Conservation (phyloP, 1,284 basidiomycete species). For the Leccinum angustisporum region DNA sequence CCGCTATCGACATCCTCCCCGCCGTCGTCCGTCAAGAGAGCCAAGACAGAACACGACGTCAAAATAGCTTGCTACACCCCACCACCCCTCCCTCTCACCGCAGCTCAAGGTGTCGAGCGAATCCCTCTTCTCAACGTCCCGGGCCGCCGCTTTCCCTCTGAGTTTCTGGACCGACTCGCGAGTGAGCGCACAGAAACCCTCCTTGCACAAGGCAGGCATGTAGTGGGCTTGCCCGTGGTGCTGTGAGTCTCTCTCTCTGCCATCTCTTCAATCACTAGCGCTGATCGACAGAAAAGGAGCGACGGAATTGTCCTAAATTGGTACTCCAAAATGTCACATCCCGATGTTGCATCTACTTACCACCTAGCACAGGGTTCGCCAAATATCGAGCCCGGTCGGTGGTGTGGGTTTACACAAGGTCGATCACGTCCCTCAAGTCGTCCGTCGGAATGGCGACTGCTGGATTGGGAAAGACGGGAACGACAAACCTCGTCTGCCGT, state of each 20-base stretch:
- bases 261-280: neutral
- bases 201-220: slow-evolving; percentile 21
- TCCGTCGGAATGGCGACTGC: neutral
- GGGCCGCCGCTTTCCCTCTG: slow-evolving; percentile 10
- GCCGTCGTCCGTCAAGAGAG: slow-evolving; percentile 19
- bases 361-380: slow-evolving; percentile 19
- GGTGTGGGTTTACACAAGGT: neutral
- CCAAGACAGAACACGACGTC: slow-evolving; percentile 21
- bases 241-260: slow-evolving; percentile 22
- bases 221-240: slow-evolving; percentile 28
- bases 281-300: slow-evolving; percentile 24
- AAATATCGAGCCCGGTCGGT: slow-evolving; percentile 3
- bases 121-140: slow-evolving; percentile 20
- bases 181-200: slow-evolving; percentile 24
- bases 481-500: neutral
- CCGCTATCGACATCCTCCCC: slow-evolving; percentile 2
- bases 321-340: slow-evolving; percentile 16
- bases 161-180: slow-evolving; percentile 17
- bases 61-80: slow-evolving; percentile 6
- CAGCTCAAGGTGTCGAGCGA: slow-evolving; percentile 31
- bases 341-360: slow-evolving; percentile 11
- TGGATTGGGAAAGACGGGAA: neutral
- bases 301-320: slow-evolving; percentile 35
- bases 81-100: slow-evolving; percentile 21
- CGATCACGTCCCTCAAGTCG: neutral